Evolutionary conservation across 2,329 filamentous ascomycete species (phyloP), one percentile per base, ranked within the genome.

Genomic region (Paraphoma chrysanthemicola): DNA sequence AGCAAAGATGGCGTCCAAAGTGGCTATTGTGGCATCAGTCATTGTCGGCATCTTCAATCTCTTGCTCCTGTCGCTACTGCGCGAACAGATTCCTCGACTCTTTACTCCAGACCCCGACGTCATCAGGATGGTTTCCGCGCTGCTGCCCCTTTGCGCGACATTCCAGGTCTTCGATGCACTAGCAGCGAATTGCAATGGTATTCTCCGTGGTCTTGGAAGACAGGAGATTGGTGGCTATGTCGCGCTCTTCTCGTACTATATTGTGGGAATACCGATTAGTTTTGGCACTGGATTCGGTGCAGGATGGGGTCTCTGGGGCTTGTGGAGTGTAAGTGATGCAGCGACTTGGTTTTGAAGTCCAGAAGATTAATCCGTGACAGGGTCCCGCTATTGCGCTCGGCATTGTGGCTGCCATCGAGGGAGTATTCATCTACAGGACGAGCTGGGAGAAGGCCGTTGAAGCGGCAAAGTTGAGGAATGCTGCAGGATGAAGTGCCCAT

Each of bases 111-210:
- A 89, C 53, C 76, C 84, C 31, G 87, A 92, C 55, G 88, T 90
- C 8, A 80, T 90, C 14, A 80, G 83, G 1, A 88, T 92, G 72
- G 86, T 86, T 0, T 82, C 91, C 0, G 76, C 78, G 2, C 86
- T 92, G 2, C 83, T 97, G 36, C 93, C 93, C 0, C 79, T 97
- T 2, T 92, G 91, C 57, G 93, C 93, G 0, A 85, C 92, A 1
- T 96, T 97, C 83, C 93, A 98, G 74, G 84, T 97, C 23, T 93
- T 96, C 67, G 94, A 99, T 75, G 88, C 90, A 1, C 75, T 96
- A 16, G 87, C 91, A 0, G 86, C 90, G 3, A 89, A 89, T 39
- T 92, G 91, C 54, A 93, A 95, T 69, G 94, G 93, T 29, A 83
- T 97, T 39, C 83, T 98, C 29, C 86, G 95, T 42, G 94, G 94